phyloP scores from a whole-genome alignment of 164 flowering plant species.

The Chloranthus sessilifolius region DNA sequence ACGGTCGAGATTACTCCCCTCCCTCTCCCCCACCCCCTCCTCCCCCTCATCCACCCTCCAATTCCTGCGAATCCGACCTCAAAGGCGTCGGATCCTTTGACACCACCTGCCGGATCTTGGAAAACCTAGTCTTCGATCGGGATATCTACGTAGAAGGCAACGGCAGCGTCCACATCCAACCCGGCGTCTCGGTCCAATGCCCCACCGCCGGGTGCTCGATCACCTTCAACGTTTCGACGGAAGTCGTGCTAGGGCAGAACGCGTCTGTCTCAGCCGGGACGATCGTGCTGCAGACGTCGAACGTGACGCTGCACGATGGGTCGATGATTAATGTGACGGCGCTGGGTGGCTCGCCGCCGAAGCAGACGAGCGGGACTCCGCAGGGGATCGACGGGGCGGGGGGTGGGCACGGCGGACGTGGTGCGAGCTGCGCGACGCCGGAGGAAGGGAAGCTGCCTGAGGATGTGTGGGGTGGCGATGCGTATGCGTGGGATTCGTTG shows the following conservation, averaged over 20 bases:
- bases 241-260: constrained; percentile 40
- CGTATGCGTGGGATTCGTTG: constrained; percentile 65
- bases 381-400: constrained; percentile 63
- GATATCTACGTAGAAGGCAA: constrained; percentile 57
- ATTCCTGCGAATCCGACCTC: constrained; percentile 52
- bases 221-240: constrained; percentile 43
- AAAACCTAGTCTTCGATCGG: constrained; percentile 28
- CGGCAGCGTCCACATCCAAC: constrained; percentile 49
- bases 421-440: constrained; percentile 57
- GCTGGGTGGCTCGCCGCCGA: constrained; percentile 61
- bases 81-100: constrained; percentile 63
- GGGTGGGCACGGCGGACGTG: constrained; percentile 96
- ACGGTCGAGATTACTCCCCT: constrained; percentile 42
- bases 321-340: constrained; percentile 59
- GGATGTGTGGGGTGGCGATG: constrained; percentile 94
- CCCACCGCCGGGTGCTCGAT: constrained; percentile 44
- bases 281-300: constrained; percentile 31
- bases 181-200: constrained; percentile 52
- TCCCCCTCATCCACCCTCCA: constrained; percentile 48
- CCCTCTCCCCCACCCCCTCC: constrained; percentile 13
- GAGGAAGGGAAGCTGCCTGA: constrained; percentile 57
- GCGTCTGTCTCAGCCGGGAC: constrained; percentile 45
- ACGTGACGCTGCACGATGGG: constrained; percentile 34
- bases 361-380: constrained; percentile 76
- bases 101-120: constrained; percentile 43